Conservation (phyloP, 2,329 filamentous ascomycete species). For the Botrytis hyacinthi region DNA sequence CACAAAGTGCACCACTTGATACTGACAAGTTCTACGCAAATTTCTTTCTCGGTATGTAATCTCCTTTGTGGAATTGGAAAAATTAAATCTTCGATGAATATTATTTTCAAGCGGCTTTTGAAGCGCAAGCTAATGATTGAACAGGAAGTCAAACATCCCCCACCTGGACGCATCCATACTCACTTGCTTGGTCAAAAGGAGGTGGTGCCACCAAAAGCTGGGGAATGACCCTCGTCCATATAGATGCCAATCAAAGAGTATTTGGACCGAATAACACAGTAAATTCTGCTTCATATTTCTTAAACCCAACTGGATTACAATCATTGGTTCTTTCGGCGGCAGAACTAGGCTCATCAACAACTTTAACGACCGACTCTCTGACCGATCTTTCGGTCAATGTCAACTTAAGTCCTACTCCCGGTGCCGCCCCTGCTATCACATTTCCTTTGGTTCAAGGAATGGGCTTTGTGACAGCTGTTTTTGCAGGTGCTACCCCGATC, state of each 20-base stretch:
- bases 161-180: conserved; percentile 75
- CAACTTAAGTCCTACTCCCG: conserved; percentile 58
- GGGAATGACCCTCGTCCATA: conserved; percentile 75
- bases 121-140: background rate
- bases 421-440: conserved; percentile 59
- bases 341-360: conserved; percentile 64
- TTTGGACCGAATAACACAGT: conserved; percentile 58
- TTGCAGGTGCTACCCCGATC: conserved; percentile 65
- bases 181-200: conserved; percentile 65
- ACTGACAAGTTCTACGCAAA: conserved; percentile 85
- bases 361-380: conserved; percentile 52
- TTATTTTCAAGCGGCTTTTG: background rate
- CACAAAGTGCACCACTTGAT: conserved; percentile 49
- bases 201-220: conserved; percentile 63
- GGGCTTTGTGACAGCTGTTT: conserved; percentile 79
- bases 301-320: conserved; percentile 79
- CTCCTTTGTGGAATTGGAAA: background rate
- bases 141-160: conserved; percentile 60
- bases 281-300: conserved; percentile 67
- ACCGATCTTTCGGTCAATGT: conserved; percentile 64
- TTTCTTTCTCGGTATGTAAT: conserved; percentile 60
- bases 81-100: background rate
- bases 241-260: conserved; percentile 64
- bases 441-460: conserved; percentile 89
- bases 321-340: conserved; percentile 75